Percentiles rank a stretch among this genome's conserved stretches.
These are phyloP conservation scores for Dryadomyces quercivorus DNA, from an alignment of 2,329 filamentous ascomycete genomes.

Conservation along the genomic window DNA sequence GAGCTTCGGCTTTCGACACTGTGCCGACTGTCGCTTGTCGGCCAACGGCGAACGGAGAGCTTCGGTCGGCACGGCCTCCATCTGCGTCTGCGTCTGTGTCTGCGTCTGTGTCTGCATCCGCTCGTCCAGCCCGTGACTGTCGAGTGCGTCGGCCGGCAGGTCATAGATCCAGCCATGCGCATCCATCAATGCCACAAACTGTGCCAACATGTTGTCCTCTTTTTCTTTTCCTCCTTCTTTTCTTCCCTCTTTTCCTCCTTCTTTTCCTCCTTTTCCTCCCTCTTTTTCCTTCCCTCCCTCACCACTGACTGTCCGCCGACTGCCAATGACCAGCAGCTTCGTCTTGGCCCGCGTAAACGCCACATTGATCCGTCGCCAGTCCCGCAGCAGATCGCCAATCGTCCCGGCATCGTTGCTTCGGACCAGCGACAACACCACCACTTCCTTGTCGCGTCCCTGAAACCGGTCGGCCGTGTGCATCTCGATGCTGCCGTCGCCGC, in stretches of 20 bases:
- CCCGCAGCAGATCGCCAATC: conserved; percentile 84
- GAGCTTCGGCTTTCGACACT: neutral
- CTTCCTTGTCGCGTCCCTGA: conserved; percentile 91
- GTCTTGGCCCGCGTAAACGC: conserved; percentile 87
- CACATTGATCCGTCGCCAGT: conserved; percentile 91
- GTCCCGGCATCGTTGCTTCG: conserved; percentile 69
- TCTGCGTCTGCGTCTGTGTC: conserved; percentile 2
- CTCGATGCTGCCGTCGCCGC: conserved; percentile 48
- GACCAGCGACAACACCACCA: conserved; percentile 77
- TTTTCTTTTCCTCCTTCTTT: conserved; percentile 15
- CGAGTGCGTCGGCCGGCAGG: conserved; percentile 49
- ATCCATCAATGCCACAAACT: conserved; percentile 69
- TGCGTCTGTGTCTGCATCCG: conserved; percentile 1
- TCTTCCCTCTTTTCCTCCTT: conserved; percentile 23
- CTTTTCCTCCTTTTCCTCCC: conserved; percentile 23
- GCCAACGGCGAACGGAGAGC: conserved; percentile 12
- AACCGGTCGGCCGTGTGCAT: conserved; percentile 97
- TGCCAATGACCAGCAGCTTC: conserved; percentile 82
- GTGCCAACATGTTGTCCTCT: conserved; percentile 54
- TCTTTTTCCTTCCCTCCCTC: conserved; percentile 20
- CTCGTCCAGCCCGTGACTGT: conserved; percentile 50
- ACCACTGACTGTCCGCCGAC: conserved; percentile 53
- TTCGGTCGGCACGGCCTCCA: neutral
- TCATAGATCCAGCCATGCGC: conserved; percentile 69
- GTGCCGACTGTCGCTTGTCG: neutral